Percentiles rank a stretch among this genome's conserved stretches.
These are phyloP conservation scores for Epichloe amarillans DNA, from an alignment of 2,329 filamentous ascomycete species.

Conservation along the genomic window DNA sequence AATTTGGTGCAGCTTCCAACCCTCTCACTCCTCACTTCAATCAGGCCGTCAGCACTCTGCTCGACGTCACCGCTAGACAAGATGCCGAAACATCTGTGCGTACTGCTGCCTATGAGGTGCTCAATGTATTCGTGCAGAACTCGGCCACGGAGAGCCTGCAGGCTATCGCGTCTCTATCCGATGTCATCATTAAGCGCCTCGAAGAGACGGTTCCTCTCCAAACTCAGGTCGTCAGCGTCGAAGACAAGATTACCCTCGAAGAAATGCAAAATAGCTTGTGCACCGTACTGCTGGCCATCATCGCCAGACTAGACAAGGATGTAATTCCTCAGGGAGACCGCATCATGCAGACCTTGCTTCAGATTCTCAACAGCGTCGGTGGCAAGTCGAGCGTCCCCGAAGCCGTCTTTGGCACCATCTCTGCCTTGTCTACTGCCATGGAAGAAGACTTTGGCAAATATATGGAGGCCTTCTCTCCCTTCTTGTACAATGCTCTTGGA, in stretches of 20 bases:
- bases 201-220: constrained; percentile 85
- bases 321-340: constrained; percentile 81
- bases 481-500: constrained; percentile 82
- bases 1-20: constrained; percentile 64
- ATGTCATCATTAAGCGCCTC: constrained; percentile 80
- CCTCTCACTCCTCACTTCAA: constrained; percentile 86
- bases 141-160: constrained; percentile 74
- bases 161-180: constrained; percentile 68
- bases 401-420: constrained; percentile 82
- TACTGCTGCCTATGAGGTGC: constrained; percentile 92
- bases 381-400: constrained; percentile 90
- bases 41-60: constrained; percentile 72
- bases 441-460: constrained; percentile 93
- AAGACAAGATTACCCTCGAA: constrained; percentile 89
- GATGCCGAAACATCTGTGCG: constrained; percentile 81
- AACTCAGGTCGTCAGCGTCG: constrained; percentile 86
- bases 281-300: constrained; percentile 82
- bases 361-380: constrained; percentile 63
- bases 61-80: constrained; percentile 70
- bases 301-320: constrained; percentile 82
- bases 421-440: constrained; percentile 78
- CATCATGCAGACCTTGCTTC: constrained; percentile 82
- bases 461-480: constrained; percentile 90
- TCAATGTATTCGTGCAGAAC: constrained; percentile 88
- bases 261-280: constrained; percentile 96